phyloP scores from a whole-genome alignment of 208 protist species.

The Acanthamoeba divionensis region DNA sequence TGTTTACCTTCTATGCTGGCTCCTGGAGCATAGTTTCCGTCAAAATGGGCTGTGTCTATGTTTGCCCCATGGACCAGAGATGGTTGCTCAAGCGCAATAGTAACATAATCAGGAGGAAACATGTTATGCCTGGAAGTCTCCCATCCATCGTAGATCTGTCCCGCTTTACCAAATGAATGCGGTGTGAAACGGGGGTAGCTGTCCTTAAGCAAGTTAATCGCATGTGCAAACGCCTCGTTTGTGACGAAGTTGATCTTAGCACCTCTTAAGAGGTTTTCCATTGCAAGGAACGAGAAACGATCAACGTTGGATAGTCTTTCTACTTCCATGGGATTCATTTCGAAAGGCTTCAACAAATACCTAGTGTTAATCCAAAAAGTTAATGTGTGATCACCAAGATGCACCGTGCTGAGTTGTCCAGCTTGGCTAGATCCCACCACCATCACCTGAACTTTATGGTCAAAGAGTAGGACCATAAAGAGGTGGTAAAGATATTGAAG shows the following conservation, averaged over 20 bases:
- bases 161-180: conserved; percentile 8
- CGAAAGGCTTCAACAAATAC: neutral
- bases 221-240: conserved; percentile 13
- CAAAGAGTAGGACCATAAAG: too few relatives aligned
- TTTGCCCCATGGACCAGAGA: conserved; percentile 7
- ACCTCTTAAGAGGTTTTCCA: conserved; percentile 8
- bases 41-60: conserved; percentile 44
- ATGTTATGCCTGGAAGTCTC: conserved; percentile 22
- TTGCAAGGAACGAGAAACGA: conserved; percentile 5
- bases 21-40: conserved; percentile 24
- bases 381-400: too few relatives aligned
- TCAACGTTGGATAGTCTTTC: neutral
- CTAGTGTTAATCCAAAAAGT: neutral
- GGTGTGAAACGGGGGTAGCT: neutral
- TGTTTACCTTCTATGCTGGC: neutral
- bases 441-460: too few relatives aligned
- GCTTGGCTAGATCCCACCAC: too few relatives aligned
- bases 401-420: too few relatives aligned
- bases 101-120: neutral
- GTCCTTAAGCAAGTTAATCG: conserved; percentile 3
- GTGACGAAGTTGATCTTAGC: conserved; percentile 31
- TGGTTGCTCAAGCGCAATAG: neutral
- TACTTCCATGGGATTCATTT: neutral
- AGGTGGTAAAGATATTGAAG: neutral
- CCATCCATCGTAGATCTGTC: conserved; percentile 41